These are phyloP conservation scores for Neonectria neomacrospora DNA, from an alignment of 2,329 filamentous ascomycete species.

Conservation along the genomic window DNA sequence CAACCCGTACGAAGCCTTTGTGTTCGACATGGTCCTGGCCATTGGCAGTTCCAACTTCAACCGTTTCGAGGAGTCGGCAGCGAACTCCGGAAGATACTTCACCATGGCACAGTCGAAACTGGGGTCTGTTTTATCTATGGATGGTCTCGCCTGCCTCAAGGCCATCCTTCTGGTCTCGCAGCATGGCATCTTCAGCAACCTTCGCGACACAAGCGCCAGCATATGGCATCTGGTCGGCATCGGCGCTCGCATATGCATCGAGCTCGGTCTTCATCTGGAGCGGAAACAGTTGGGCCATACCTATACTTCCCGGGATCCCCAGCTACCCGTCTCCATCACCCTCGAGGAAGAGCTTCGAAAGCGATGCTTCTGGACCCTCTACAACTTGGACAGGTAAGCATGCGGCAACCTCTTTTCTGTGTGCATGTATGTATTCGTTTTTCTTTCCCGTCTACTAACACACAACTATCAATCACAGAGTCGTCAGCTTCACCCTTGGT, in stretches of 20 bases:
- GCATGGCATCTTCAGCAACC: slow-evolving; percentile 24
- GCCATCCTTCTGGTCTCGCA: slow-evolving; percentile 12
- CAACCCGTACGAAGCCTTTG: slow-evolving; percentile 14
- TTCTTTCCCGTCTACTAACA: not conserved
- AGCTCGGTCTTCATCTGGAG: slow-evolving; percentile 18
- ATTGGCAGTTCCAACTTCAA: slow-evolving; percentile 23
- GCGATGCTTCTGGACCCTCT: slow-evolving; percentile 24
- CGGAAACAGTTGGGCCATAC: not conserved
- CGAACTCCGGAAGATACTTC: slow-evolving; percentile 2
- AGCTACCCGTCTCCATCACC: not conserved
- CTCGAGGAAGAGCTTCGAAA: slow-evolving; percentile 22
- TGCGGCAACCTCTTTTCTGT: not conserved
- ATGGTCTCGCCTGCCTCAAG: not conserved
- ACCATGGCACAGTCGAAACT: slow-evolving; percentile 21
- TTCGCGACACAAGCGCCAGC: slow-evolving; percentile 12
- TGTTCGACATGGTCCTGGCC: slow-evolving; percentile 24
- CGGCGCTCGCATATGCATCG: slow-evolving; percentile 21
- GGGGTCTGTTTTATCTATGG: not conserved
- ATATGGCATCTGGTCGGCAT: slow-evolving; percentile 22
- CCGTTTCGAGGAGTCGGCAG: slow-evolving; percentile 12
- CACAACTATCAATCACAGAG: not conserved
- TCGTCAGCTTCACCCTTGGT: slow-evolving; percentile 22
- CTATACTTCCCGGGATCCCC: not conserved
- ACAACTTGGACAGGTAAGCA: slow-evolving; percentile 22
- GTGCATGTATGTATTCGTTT: no score